phyloP scores from a whole-genome alignment of 768 basidiomycete genomes.

The Tylopilus plumbeoviolaceoides region DNA sequence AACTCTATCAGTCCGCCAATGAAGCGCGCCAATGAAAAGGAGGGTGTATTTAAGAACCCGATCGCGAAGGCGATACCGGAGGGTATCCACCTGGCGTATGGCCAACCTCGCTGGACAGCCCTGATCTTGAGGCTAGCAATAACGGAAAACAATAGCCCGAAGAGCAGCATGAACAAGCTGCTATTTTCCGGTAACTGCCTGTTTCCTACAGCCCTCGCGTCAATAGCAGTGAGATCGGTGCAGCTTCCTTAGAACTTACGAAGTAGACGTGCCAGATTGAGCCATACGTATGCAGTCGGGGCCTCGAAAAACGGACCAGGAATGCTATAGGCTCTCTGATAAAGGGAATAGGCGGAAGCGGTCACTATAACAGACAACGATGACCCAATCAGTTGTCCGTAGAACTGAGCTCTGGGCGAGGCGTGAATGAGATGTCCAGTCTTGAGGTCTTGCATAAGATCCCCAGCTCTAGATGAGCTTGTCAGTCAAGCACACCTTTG shows the following conservation, averaged over 20 bases:
- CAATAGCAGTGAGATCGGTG: background rate
- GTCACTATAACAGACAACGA: constrained; percentile 86
- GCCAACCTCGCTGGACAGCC: constrained; percentile 42
- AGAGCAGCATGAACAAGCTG: constrained; percentile 71
- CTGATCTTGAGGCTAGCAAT: constrained; percentile 67
- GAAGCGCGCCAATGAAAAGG: constrained; percentile 88
- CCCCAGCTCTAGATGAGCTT: constrained; percentile 65
- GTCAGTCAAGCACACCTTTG: constrained; percentile 1
- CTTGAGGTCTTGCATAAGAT: constrained; percentile 98
- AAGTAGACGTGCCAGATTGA: constrained; percentile 68
- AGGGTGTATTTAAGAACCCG: constrained; percentile 93
- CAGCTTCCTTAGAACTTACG: constrained; percentile 42
- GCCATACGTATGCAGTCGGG: constrained; percentile 94
- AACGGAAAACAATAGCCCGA: constrained; percentile 66
- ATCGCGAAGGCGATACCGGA: constrained; percentile 95
- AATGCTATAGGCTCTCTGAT: constrained; percentile 82
- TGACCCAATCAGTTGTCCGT: constrained; percentile 89
- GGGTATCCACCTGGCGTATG: constrained; percentile 76
- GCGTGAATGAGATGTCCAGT: constrained; percentile 91
- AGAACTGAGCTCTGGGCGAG: constrained; percentile 92
- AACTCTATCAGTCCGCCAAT: constrained; percentile 84
- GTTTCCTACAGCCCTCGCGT: constrained; percentile 48
- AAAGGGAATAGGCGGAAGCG: constrained; percentile 81
- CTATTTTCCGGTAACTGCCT: constrained; percentile 79
- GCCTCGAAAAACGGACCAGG: constrained; percentile 96